These are phyloP conservation scores for Teratosphaeria epicoccoides DNA, from an alignment of 2,329 filamentous ascomycete genomes.

Conservation along the genomic window DNA sequence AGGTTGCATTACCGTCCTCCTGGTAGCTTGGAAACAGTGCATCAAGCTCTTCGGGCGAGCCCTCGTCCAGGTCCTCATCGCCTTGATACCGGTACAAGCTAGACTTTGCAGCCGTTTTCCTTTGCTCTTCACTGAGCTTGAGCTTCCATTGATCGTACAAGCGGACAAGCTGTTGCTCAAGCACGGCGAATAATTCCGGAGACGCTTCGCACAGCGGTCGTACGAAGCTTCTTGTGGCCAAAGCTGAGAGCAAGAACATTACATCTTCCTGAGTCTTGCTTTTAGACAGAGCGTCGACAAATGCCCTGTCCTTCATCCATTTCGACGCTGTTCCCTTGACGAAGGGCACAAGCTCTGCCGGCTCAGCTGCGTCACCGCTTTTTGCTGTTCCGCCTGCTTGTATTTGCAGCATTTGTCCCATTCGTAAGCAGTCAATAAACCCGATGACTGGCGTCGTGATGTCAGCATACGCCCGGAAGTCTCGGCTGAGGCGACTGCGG, in stretches of 20 bases:
- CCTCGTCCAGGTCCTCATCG: slow-evolving; percentile 64
- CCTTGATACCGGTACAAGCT: slow-evolving; percentile 80
- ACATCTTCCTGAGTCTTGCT: slow-evolving; percentile 12
- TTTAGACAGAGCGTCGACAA: slow-evolving; percentile 9
- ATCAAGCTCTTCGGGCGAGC: slow-evolving; percentile 44
- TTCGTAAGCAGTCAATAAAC: slow-evolving; percentile 62
- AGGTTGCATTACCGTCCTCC: neutral
- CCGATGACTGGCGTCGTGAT: slow-evolving; percentile 67
- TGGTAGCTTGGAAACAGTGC: slow-evolving; percentile 1
- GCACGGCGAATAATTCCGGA: slow-evolving; percentile 27
- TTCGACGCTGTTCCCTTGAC: slow-evolving; percentile 8
- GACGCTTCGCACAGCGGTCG: slow-evolving; percentile 6
- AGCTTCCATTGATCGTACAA: slow-evolving; percentile 75
- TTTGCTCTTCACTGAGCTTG: slow-evolving; percentile 64
- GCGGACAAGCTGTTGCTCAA: slow-evolving; percentile 57
- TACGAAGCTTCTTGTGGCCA: slow-evolving; percentile 11
- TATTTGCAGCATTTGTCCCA: slow-evolving; percentile 11
- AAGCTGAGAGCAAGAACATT: slow-evolving; percentile 14
- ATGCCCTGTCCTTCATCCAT: slow-evolving; percentile 15
- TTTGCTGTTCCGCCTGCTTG: neutral
- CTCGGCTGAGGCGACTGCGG: slow-evolving; percentile 54
- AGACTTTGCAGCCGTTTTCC: slow-evolving; percentile 59
- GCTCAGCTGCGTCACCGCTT: neutral
- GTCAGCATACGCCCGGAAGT: slow-evolving; percentile 75
- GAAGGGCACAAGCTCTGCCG: slow-evolving; percentile 15